Conservation (phyloP, 2,329 filamentous ascomycete species). For the Colletotrichum cereale region DNA sequence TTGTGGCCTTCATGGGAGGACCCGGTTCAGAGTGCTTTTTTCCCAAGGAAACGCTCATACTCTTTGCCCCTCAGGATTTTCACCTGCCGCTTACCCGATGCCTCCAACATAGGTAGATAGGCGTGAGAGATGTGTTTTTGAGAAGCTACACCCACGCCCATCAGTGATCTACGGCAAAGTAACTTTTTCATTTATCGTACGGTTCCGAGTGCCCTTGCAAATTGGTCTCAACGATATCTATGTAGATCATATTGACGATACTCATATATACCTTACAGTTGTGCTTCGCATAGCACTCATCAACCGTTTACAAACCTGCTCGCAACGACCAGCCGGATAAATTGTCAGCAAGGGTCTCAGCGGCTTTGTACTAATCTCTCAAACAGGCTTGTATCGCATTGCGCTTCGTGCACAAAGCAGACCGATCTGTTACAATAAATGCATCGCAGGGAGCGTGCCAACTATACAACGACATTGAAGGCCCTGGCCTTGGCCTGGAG, state of each 20-base stretch:
- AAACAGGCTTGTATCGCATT: conserved; percentile 8
- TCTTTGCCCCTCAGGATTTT: conserved; percentile 19
- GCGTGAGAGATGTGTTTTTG: not conserved
- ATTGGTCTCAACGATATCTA: not conserved
- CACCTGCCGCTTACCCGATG: conserved; percentile 34
- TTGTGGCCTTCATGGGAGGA: conserved; percentile 6
- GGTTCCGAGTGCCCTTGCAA: not conserved
- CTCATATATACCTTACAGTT: not conserved
- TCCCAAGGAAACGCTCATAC: conserved; percentile 7
- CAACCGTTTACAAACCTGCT: not conserved
- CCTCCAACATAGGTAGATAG: not conserved
- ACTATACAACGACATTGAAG: not conserved
- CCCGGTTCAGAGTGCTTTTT: not conserved
- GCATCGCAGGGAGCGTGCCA: conserved; percentile 4
- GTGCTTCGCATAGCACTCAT: not conserved
- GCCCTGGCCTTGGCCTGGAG: conserved; percentile 1
- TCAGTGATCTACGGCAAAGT: not conserved
- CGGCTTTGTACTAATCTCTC: not conserved
- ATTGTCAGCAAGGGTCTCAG: not conserved
- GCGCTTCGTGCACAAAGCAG: not conserved
- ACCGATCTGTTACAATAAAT: conserved; percentile 8
- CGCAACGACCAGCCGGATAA: not conserved
- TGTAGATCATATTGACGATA: not conserved
- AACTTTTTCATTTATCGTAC: not conserved
- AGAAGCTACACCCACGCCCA: not conserved